Percentiles rank a stretch among this genome's conserved stretches.
Conservation (phyloP, 1,139 yeast species). For the Pichia cactophila region DNA sequence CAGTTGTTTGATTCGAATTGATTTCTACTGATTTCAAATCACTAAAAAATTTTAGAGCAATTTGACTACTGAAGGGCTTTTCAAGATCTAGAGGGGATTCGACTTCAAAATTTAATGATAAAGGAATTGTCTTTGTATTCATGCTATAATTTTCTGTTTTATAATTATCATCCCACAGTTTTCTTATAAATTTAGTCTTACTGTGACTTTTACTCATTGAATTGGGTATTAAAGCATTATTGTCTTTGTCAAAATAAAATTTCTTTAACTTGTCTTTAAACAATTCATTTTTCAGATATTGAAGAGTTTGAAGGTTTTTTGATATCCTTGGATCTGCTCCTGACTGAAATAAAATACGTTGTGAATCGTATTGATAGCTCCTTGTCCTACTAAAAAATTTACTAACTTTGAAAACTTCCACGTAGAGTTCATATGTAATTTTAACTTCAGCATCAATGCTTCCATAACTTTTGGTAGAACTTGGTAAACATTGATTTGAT, state of each 20-base stretch:
- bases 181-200: conserved; percentile 18
- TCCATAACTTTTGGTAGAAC: conserved; percentile 8
- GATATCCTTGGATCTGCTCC: conserved; percentile 5
- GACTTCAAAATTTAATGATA: conserved; percentile 1
- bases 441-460: conserved; percentile 5
- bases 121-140: conserved; percentile 10
- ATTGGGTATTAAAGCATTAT: conserved; percentile 15
- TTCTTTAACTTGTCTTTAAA: conserved; percentile 18
- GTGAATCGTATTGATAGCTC: not conserved
- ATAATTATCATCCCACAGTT: conserved; percentile 19
- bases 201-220: conserved; percentile 16
- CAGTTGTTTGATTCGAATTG: conserved; percentile 5
- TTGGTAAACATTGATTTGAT: conserved; percentile 7
- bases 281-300: not conserved
- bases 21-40: conserved; percentile 6
- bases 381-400: conserved; percentile 2
- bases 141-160: conserved; percentile 12
- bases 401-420: conserved; percentile 8
- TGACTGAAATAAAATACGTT: conserved; percentile 9
- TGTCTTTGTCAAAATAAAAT: conserved; percentile 13
- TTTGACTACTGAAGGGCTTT: conserved; percentile 8
- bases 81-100: conserved; percentile 4
- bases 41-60: not conserved
- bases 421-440: conserved; percentile 7
- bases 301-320: not conserved